These are phyloP conservation scores for Fraxinus nigra DNA, from an alignment of 305 asterid genomes.

Conservation along the genomic window DNA sequence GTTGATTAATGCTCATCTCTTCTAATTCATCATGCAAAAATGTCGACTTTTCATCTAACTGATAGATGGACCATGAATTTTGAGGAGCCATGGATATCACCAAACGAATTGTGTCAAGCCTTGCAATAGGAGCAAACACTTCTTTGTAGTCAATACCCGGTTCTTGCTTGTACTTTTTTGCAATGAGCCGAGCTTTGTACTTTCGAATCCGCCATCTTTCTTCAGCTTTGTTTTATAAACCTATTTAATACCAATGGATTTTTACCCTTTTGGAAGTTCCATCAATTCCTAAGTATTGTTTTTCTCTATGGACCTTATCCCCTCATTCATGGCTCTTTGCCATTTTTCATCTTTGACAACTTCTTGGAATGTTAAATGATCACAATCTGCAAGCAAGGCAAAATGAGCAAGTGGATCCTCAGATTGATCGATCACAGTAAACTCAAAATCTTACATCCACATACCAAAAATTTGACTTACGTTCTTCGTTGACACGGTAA, in stretches of 20 bases:
- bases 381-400: background rate
- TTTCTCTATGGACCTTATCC: background rate
- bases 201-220: background rate
- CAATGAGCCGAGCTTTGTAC: background rate
- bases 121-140: background rate
- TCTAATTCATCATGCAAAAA: background rate
- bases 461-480: background rate
- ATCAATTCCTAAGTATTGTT: background rate
- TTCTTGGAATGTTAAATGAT: background rate
- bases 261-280: background rate
- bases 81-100: background rate
- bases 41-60: background rate
- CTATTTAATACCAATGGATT: background rate
- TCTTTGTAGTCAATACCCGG: background rate
- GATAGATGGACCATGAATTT: background rate
- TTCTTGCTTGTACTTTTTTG: background rate
- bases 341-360: background rate
- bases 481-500: background rate
- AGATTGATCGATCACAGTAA: background rate
- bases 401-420: background rate
- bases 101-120: background rate
- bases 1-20: background rate
- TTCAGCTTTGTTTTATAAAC: background rate
- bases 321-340: background rate
- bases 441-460: background rate